These are phyloP conservation scores for Fraxinus angustifolia DNA, from an alignment of 305 asterid genomes.

Conservation along the genomic window DNA sequence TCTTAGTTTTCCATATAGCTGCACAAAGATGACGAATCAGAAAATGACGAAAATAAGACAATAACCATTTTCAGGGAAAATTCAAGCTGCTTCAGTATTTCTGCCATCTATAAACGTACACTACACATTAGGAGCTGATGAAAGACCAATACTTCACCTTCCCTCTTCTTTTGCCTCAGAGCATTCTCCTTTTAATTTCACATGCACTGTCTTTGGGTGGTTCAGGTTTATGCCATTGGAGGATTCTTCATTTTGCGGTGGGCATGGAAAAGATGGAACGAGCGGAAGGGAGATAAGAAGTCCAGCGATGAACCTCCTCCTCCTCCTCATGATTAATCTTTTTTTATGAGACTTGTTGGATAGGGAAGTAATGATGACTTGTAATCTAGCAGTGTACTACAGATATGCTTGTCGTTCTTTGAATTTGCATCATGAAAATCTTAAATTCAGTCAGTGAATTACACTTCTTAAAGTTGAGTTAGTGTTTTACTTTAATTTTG, in stretches of 20 bases:
- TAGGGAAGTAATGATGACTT: slow-evolving; percentile 20
- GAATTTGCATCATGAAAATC: slow-evolving; percentile 10
- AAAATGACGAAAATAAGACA: background rate
- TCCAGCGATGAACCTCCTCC: slow-evolving; percentile 46
- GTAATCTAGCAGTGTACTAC: slow-evolving; percentile 24
- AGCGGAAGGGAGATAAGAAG: slow-evolving; percentile 56
- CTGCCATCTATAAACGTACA: background rate
- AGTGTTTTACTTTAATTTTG: background rate
- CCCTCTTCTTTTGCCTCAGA: background rate
- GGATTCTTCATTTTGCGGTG: slow-evolving; percentile 67
- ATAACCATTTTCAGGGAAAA: background rate
- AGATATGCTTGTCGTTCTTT: slow-evolving; percentile 19
- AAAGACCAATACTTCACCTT: background rate
- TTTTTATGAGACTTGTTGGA: background rate
- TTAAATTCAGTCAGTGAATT: slow-evolving; percentile 6
- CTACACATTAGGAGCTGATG: background rate
- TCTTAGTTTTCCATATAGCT: background rate
- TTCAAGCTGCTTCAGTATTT: background rate
- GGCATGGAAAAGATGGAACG: slow-evolving; percentile 95
- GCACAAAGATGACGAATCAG: background rate
- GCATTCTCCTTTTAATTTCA: background rate
- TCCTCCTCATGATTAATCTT: slow-evolving; percentile 39
- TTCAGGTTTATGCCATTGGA: slow-evolving; percentile 85
- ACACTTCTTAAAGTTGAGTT: background rate
- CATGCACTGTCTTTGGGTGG: slow-evolving; percentile 5